Percentiles rank a stretch among this genome's conserved stretches.
Conservation (phyloP, 2,329 filamentous ascomycete species). For the Aureobasidium sp. region DNA sequence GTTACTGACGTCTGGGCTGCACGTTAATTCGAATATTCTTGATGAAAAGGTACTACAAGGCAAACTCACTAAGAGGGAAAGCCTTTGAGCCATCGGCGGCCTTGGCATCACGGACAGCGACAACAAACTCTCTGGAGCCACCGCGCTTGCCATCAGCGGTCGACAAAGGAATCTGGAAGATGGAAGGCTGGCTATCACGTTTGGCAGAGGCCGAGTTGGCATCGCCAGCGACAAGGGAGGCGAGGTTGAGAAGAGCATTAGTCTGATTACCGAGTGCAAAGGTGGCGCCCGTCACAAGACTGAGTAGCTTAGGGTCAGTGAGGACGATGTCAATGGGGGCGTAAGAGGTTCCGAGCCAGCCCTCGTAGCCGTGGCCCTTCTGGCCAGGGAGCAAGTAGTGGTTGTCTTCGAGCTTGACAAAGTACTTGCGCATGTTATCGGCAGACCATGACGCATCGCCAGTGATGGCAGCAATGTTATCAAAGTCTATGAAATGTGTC, state of each 20-base stretch:
- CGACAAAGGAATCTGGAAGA: conserved; percentile 52
- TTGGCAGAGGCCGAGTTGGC: conserved; percentile 37
- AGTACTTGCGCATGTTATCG: conserved; percentile 51
- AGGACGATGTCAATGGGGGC: conserved; percentile 37
- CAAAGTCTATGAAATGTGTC: conserved; percentile 24
- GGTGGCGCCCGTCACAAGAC: conserved; percentile 36
- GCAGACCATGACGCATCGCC: conserved; percentile 53
- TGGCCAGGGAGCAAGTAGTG: neutral
- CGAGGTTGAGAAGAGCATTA: conserved; percentile 2
- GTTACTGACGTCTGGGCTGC: conserved; percentile 38
- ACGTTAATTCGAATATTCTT: neutral
- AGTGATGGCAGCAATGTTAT: conserved; percentile 49
- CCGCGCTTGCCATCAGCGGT: conserved; percentile 41
- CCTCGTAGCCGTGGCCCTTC: conserved; percentile 48
- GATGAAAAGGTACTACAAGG: neutral
- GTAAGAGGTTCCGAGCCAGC: conserved; percentile 48
- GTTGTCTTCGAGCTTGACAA: conserved; percentile 40
- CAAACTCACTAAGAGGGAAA: conserved; percentile 39
- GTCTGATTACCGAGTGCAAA: conserved; percentile 30
- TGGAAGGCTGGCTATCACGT: conserved; percentile 40
- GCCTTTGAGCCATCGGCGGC: conserved; percentile 43
- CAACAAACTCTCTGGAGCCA: conserved; percentile 49
- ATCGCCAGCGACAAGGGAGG: conserved; percentile 17
- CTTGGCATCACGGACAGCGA: conserved; percentile 41
- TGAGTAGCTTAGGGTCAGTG: conserved; percentile 46